A percentile compares a stretch with the other conserved stretches of the same genome.
These are phyloP conservation scores for Smallanthus sonchifolius DNA, from an alignment of 129 eudicot genomes.

Conservation along the genomic window DNA sequence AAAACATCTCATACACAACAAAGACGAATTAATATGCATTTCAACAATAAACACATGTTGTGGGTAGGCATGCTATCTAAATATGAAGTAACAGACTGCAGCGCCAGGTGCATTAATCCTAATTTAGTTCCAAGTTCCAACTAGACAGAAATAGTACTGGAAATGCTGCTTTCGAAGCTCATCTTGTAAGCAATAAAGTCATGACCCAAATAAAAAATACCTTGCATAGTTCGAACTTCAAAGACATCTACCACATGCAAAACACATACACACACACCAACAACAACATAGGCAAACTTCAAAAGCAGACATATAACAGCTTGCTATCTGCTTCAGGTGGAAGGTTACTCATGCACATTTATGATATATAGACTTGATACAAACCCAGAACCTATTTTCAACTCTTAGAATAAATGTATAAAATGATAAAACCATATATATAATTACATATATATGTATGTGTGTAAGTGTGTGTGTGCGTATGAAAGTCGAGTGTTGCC, in stretches of 20 bases:
- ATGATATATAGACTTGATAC: neutral
- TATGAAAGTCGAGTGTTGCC: conserved; percentile 5
- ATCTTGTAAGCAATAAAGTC: neutral
- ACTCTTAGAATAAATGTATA: neutral
- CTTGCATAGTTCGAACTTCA: neutral
- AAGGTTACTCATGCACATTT: neutral
- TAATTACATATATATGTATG: too few relatives aligned
- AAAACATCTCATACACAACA: neutral
- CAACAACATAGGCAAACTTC: neutral
- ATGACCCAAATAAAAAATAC: neutral
- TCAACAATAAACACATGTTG: neutral
- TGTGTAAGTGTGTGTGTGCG: neutral
- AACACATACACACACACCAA: neutral
- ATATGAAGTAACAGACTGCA: neutral
- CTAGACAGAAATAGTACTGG: neutral
- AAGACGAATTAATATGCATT: neutral
- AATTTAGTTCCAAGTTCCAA: neutral
- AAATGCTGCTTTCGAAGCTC: neutral
- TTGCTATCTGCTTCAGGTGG: neutral
- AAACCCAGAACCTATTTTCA: neutral
- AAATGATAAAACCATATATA: neutral
- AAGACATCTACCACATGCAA: neutral
- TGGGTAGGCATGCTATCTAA: conserved; percentile 12
- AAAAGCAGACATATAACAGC: neutral
- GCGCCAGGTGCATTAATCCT: neutral